A percentile compares a stretch with the other conserved stretches of the same genome.
phyloP scores from a whole-genome alignment of 1,139 yeast species.

The Sugiyamaella paludigena region DNA sequence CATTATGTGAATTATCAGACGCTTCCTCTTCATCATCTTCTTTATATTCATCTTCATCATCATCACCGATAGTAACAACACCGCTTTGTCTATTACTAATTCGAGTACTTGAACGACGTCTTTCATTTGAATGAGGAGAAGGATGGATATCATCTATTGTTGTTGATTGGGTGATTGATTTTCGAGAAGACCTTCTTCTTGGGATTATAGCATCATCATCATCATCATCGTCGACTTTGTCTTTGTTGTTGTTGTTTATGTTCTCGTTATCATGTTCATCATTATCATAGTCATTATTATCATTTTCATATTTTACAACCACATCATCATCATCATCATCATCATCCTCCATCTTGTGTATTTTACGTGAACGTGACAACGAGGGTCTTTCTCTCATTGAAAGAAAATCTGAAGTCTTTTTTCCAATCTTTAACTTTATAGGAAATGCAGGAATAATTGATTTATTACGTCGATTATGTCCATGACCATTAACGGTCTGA shows the following conservation, averaged over 20 bases:
- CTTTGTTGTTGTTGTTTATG: constrained; percentile 1
- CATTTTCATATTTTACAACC: constrained; percentile 21
- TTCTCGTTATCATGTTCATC: constrained; percentile 10
- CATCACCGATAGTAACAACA: constrained; percentile 15
- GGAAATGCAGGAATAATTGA: constrained; percentile 18
- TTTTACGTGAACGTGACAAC: constrained; percentile 6
- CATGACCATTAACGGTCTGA: neutral
- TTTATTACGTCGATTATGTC: too few species aligned
- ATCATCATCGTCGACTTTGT: constrained; percentile 15
- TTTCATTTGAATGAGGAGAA: constrained; percentile 23
- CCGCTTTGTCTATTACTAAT: too few species aligned
- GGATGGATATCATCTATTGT: constrained; percentile 1
- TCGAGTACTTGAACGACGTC: constrained; percentile 28
- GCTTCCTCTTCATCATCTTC: constrained; percentile 21
- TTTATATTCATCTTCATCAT: constrained; percentile 23
- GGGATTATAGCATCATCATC: constrained; percentile 13
- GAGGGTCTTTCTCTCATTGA: constrained; percentile 10
- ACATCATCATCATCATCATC: constrained; percentile 21
- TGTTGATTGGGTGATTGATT: constrained; percentile 15
- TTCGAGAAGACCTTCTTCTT: constrained; percentile 14
- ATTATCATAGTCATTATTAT: constrained; percentile 8
- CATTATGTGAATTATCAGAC: constrained; percentile 20
- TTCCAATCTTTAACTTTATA: constrained; percentile 25
- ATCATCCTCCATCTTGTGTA: neutral
- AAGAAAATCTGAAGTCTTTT: constrained; percentile 19